phyloP scores from a whole-genome alignment of 1,139 yeast species.

The Hansenula anomala region DNA sequence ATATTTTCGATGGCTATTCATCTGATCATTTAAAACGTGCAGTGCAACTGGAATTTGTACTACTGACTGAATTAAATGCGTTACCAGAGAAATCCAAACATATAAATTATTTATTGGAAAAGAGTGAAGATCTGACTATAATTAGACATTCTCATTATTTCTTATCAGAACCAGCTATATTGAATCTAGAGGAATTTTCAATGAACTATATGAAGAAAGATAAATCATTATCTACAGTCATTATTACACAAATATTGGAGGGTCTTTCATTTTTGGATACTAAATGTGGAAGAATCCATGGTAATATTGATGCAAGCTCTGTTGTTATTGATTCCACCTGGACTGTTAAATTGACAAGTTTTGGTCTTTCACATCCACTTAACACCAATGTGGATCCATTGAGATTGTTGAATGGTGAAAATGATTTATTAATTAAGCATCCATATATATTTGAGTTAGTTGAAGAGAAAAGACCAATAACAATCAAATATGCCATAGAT shows the following conservation, averaged over 20 bases:
- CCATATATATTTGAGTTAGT: constrained; percentile 4
- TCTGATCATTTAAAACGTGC: neutral
- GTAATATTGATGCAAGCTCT: constrained; percentile 8
- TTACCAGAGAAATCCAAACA: neutral
- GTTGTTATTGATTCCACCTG: constrained; percentile 9
- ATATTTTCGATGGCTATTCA: neutral
- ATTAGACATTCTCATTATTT: neutral
- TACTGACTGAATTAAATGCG: neutral
- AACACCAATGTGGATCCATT: neutral
- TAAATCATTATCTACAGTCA: neutral
- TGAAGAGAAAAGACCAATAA: neutral
- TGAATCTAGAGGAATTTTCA: constrained; percentile 2
- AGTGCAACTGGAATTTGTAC: neutral
- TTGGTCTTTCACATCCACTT: constrained; percentile 6
- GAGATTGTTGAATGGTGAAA: constrained; percentile 3
- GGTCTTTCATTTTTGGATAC: constrained; percentile 6
- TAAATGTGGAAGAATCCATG: constrained; percentile 7
- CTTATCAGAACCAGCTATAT: neutral
- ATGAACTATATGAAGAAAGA: neutral
- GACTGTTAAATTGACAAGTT: constrained; percentile 5
- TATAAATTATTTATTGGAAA: neutral
- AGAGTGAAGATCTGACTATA: neutral
- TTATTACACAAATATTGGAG: constrained; percentile 5
- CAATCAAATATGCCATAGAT: constrained; percentile 7
- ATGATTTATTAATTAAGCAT: constrained; percentile 8